Evolutionary conservation across 495 filamentous ascomycete genomes (phyloP).

Genomic region (Aspergillus carlsbadensis): DNA sequence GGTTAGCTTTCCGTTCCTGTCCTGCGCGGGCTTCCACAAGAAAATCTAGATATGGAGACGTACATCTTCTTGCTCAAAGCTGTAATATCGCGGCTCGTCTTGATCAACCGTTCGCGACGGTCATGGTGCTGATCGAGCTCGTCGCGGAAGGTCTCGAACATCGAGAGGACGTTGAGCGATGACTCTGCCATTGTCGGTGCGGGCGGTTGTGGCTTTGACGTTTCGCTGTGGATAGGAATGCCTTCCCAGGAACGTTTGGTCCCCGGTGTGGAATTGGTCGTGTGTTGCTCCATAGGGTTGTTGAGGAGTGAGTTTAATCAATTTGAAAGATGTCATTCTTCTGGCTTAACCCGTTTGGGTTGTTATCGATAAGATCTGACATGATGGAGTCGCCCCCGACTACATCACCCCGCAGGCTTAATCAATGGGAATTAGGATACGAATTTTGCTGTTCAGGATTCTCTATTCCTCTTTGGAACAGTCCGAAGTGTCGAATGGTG

Average conservation of each 20-base stretch:
- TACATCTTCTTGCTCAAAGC: constrained; percentile 97
- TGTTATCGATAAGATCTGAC: constrained; percentile 26
- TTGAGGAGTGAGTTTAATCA: constrained; percentile 5
- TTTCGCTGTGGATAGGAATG: constrained; percentile 40
- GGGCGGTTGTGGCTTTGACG: not conserved
- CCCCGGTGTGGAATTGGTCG: constrained; percentile 34
- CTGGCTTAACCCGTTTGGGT: constrained; percentile 14
- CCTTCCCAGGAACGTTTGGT: constrained; percentile 63
- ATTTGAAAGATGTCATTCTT: constrained; percentile 15
- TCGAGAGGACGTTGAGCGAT: constrained; percentile 53
- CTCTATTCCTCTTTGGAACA: too few relatives aligned
- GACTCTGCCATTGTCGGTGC: constrained; percentile 29
- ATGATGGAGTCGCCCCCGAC: too few relatives aligned
- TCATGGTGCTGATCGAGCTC: constrained; percentile 96
- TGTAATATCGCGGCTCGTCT: constrained; percentile 86
- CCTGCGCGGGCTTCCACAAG: too few relatives aligned
- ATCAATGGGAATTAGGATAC: too few relatives aligned
- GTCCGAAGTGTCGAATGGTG: not conserved
- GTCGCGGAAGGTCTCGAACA: constrained; percentile 81
- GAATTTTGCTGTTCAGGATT: too few relatives aligned
- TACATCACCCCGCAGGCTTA: too few relatives aligned
- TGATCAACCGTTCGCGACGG: constrained; percentile 83
- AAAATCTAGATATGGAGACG: constrained; percentile 17
- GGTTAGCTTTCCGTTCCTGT: too few relatives aligned
- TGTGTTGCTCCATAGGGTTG: not conserved